Conservation (phyloP, 1,139 yeast genomes). For the Ogataea hybrid region DNA sequence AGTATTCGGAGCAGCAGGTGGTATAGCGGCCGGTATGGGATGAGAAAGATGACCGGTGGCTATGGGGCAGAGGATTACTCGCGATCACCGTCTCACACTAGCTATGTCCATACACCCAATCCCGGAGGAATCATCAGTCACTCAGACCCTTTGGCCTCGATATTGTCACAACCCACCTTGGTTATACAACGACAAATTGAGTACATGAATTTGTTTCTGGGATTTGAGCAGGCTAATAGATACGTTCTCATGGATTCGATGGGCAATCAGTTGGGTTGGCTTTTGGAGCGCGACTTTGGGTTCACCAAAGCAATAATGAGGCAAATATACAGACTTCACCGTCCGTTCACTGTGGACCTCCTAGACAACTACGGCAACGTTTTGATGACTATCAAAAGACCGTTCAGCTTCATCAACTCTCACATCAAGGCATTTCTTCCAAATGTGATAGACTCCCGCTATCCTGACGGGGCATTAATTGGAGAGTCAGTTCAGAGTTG, state of each 20-base stretch:
- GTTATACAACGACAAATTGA: slow-evolving; percentile 88
- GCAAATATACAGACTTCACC: slow-evolving; percentile 76
- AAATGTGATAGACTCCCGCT: slow-evolving; percentile 19
- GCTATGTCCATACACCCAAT: slow-evolving; percentile 32
- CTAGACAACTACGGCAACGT: slow-evolving; percentile 69
- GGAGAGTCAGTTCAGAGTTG: slow-evolving; percentile 92
- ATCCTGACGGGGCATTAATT: slow-evolving; percentile 44
- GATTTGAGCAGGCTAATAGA: slow-evolving; percentile 87
- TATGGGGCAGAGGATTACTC: background rate
- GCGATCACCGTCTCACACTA: slow-evolving; percentile 1
- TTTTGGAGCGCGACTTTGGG: slow-evolving; percentile 79
- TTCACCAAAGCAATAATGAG: slow-evolving; percentile 67
- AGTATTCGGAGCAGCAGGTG: background rate
- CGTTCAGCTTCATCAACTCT: slow-evolving; percentile 85
- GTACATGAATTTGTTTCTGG: slow-evolving; percentile 79
- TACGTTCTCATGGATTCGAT: slow-evolving; percentile 70
- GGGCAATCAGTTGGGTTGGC: slow-evolving; percentile 76
- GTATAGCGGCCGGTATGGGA: background rate
- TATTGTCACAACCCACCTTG: slow-evolving; percentile 74
- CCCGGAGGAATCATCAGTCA: slow-evolving; percentile 48
- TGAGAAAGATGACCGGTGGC: slow-evolving; percentile 3
- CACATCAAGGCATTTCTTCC: slow-evolving; percentile 77
- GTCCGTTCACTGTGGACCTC: slow-evolving; percentile 85
- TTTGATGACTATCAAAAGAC: slow-evolving; percentile 70
- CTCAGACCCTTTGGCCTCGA: slow-evolving; percentile 53